Evolutionary conservation across 768 basidiomycete genomes (phyloP).

Genomic region (Mycena polygramma): DNA sequence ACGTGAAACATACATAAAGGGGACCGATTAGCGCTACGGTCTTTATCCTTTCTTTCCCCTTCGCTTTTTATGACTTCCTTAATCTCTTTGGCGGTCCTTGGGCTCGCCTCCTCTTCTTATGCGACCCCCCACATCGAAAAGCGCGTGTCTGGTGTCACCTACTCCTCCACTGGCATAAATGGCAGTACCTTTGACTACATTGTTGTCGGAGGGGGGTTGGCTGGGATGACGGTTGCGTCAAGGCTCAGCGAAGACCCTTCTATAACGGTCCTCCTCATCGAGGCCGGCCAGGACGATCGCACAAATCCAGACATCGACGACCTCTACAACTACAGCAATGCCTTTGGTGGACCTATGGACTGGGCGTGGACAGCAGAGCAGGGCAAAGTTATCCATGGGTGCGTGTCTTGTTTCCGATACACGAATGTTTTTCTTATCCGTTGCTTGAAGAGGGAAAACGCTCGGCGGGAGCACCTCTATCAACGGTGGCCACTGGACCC

Average conservation of each 20-base stretch:
- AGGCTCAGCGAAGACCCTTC: constrained; percentile 48
- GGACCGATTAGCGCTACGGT: not conserved
- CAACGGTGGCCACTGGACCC: constrained; percentile 51
- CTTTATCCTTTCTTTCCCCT: not conserved
- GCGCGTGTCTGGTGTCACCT: constrained; percentile 34
- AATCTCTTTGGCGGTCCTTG: constrained; percentile 31
- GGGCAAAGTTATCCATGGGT: constrained; percentile 45
- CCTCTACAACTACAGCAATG: constrained; percentile 45
- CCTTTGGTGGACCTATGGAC: constrained; percentile 46
- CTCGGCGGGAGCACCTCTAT: constrained; percentile 46
- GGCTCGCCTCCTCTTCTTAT: constrained; percentile 28
- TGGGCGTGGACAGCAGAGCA: constrained; percentile 49
- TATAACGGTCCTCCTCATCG: constrained; percentile 49
- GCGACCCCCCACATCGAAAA: constrained; percentile 32
- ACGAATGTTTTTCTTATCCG: not conserved
- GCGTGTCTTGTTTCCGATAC: constrained; percentile 6
- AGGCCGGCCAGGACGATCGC: constrained; percentile 52
- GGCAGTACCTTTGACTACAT: constrained; percentile 41
- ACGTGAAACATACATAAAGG: not conserved
- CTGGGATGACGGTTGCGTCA: constrained; percentile 48
- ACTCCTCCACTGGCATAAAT: constrained; percentile 35
- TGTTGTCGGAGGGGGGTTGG: constrained; percentile 48
- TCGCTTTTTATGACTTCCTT: constrained; percentile 18
- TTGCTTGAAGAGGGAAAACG: constrained; percentile 23
- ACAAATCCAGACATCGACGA: constrained; percentile 46